Conservation (phyloP, 2,329 filamentous ascomycete species). For the Exophiala bonariae region DNA sequence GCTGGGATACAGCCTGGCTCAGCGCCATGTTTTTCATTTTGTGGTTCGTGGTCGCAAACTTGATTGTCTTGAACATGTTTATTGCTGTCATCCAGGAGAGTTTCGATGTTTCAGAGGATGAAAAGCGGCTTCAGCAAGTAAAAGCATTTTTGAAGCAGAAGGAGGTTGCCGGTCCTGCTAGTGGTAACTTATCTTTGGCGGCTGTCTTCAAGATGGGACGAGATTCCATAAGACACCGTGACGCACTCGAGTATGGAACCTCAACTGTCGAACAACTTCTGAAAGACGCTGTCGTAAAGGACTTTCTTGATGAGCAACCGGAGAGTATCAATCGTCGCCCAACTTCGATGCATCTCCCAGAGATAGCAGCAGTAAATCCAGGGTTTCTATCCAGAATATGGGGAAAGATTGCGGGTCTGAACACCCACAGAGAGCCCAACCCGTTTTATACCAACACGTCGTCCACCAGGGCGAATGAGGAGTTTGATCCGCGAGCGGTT, state of each 20-base stretch:
- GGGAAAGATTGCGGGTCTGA: constrained; percentile 57
- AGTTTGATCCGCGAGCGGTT: constrained; percentile 81
- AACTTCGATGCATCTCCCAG: constrained; percentile 32
- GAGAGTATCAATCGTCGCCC: constrained; percentile 29
- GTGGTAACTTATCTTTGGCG: constrained; percentile 72
- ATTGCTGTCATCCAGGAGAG: constrained; percentile 99
- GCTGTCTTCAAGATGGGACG: constrained; percentile 67
- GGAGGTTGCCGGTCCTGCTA: constrained; percentile 68
- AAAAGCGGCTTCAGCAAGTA: constrained; percentile 95
- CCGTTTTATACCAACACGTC: constrained; percentile 89
- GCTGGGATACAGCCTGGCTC: constrained; percentile 80
- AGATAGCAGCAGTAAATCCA: constrained; percentile 51
- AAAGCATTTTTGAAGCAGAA: constrained; percentile 91
- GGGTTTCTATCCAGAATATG: constrained; percentile 63
- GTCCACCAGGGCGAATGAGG: constrained; percentile 69
- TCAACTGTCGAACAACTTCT: constrained; percentile 94
- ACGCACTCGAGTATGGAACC: constrained; percentile 87
- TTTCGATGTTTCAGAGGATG: constrained; percentile 97
- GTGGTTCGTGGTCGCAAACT: constrained; percentile 94
- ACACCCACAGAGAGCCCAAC: constrained; percentile 76
- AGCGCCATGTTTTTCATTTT: constrained; percentile 86
- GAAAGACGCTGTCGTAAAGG: constrained; percentile 91
- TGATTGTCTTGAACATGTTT: constrained; percentile 99
- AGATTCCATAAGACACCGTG: constrained; percentile 64
- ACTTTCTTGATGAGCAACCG: constrained; percentile 81